Evolutionary conservation across 257 asterid species (phyloP), one percentile per base, ranked within the genome.

Genomic region (Paulownia fortunei): DNA sequence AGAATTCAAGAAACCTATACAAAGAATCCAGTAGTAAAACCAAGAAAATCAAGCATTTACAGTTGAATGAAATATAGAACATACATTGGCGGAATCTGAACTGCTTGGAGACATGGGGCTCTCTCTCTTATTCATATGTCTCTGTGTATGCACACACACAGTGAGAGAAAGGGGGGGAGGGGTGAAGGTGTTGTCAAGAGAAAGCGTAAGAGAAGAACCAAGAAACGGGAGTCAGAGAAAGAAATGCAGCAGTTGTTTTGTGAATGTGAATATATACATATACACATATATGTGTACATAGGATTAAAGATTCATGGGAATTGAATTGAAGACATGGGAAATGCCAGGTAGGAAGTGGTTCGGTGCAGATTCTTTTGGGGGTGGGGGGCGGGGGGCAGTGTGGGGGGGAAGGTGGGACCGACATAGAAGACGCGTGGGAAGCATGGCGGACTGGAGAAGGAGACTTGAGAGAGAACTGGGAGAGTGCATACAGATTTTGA

Each of bases 31-130:
- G 42, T 0, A 2, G 6, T 1, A 64, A 51, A 21, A 6, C 6
- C 27, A 72, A 34, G 41, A 65, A 64, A 46, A 2, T 13, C 19
- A 46, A 23, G 19, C 54, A 49, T 27, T 16, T 3, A 21, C 26
- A 67, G 49, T 2, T 16, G 74, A 27, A 72, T 13, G 5, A 52
- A 47, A 36, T 0, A 4, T 9, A 49, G 46, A 16, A 26, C 82
- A 34, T 69, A 79, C 84, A 74, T 76, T 67, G 72, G 42, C 56
- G 72, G 82, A 58, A 32, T 55, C 72, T 66, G 42, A 62, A 30
- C 75, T 72, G 74, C 60, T 83, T 36, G 84, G 80, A 34, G 82
- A 64, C 80, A 76, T 71, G 47, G 81, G 69, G 73, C 69, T 67
- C 44, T 73, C 69, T 72, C 32, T 61, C 79, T 37, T 41, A 42